Conservation (phyloP, 305 asterid genomes). For the Euphrasia arctica region DNA sequence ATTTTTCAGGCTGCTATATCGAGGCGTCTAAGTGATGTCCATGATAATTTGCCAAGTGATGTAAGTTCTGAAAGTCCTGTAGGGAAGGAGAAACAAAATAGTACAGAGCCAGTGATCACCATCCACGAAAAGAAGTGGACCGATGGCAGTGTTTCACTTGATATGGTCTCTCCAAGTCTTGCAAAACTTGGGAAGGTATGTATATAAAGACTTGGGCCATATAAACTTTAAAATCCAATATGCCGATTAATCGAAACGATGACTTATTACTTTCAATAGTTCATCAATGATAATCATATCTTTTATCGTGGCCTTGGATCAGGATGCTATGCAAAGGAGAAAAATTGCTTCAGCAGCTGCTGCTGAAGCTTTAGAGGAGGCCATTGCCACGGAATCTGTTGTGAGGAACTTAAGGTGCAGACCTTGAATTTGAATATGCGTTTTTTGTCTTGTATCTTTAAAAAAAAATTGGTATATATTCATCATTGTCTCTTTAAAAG, state of each 20-base stretch:
- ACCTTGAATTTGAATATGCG: not conserved
- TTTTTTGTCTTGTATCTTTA: no score
- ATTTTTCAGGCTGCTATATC: conserved; percentile 83
- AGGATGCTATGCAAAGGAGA: conserved; percentile 94
- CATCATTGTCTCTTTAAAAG: no score
- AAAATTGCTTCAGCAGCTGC: conserved; percentile 81
- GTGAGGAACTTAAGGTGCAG: conserved; percentile 80
- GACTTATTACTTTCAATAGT: not conserved
- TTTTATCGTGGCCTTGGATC: conserved; percentile 25
- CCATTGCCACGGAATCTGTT: conserved; percentile 77
- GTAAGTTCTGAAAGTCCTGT: conserved; percentile 38
- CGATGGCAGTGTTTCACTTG: conserved; percentile 77
- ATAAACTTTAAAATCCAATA: no score
- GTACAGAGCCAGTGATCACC: conserved; percentile 69
- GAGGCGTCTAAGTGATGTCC: conserved; percentile 88
- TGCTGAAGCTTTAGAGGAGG: conserved; percentile 97
- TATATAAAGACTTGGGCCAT: not conserved
- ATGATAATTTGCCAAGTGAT: conserved; percentile 42
- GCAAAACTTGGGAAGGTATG: conserved; percentile 81
- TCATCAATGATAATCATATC: not conserved
- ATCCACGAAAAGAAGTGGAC: conserved; percentile 98
- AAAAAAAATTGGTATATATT: no score
- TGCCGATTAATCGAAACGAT: not conserved
- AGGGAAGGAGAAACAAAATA: conserved; percentile 37
- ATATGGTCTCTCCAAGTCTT: conserved; percentile 60